A percentile compares a stretch with the other conserved stretches of the same genome.
Evolutionary conservation across 164 flowering plant species (phyloP).

Genomic region (Magnolia officinalis): DNA sequence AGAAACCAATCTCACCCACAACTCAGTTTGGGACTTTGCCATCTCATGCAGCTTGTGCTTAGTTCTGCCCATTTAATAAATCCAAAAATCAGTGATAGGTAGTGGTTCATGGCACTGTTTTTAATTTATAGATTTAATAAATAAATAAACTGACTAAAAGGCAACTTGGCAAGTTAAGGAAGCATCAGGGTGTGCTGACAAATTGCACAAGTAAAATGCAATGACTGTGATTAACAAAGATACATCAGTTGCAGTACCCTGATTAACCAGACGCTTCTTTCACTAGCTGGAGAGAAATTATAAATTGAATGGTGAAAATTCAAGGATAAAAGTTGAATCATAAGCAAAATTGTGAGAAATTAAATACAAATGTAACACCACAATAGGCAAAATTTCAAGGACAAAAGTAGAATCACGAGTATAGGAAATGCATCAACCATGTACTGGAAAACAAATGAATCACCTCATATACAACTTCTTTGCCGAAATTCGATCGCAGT

Average conservation of each 20-base stretch:
- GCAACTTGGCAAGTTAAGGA: background rate
- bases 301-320: no score
- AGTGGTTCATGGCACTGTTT: background rate
- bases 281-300: no score
- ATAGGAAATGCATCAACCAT: background rate
- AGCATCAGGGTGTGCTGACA: no score
- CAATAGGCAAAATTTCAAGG: no score
- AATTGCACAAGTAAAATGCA: background rate
- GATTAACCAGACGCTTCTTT: no score
- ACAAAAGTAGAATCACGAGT: no score
- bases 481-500: slow-evolving; percentile 70
- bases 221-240: no score
- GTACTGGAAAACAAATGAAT: background rate
- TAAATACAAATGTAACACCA: no score
- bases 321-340: no score
- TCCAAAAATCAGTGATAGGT: background rate
- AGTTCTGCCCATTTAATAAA: slow-evolving; percentile 11
- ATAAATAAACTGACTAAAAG: background rate
- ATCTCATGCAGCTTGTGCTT: background rate
- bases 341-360: no score
- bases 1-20: no score
- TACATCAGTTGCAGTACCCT: background rate
- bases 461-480: slow-evolving; percentile 90
- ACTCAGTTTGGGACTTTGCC: background rate
- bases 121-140: background rate